Conservation (phyloP, 1,284 basidiomycete species). For the Leccinum angustisporum region DNA sequence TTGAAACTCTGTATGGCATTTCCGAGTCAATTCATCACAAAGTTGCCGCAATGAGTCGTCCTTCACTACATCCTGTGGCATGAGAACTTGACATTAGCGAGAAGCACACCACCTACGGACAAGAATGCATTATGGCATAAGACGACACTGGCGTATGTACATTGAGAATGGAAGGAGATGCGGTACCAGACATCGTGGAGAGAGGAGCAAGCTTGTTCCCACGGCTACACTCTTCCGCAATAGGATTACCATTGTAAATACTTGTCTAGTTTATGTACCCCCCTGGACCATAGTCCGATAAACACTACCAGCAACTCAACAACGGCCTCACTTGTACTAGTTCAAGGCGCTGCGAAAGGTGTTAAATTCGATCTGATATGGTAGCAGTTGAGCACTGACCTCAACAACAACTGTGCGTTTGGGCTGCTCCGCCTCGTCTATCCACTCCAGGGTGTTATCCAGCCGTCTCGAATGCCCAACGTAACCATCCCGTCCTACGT, state of each 20-base stretch:
- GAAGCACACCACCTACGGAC: conserved; percentile 42
- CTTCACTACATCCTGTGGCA: conserved; percentile 45
- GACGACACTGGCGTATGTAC: conserved; percentile 74
- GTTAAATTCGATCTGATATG: conserved; percentile 3
- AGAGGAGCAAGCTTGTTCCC: not conserved
- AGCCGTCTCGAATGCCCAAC: conserved; percentile 27
- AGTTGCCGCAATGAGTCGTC: conserved; percentile 63
- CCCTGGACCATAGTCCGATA: too few species aligned
- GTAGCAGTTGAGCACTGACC: conserved; percentile 43
- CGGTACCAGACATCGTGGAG: conserved; percentile 1
- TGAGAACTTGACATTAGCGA: conserved; percentile 5
- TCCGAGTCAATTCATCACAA: conserved; percentile 68
- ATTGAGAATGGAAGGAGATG: conserved; percentile 50
- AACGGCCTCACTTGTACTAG: conserved; percentile 65
- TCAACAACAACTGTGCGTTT: conserved; percentile 68
- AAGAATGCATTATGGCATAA: conserved; percentile 69
- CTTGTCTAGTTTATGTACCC: not conserved
- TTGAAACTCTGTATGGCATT: conserved; percentile 54
- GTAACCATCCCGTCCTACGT: conserved; percentile 48
- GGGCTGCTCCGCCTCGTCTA: conserved; percentile 48
- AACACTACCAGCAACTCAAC: conserved; percentile 64
- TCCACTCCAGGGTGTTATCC: conserved; percentile 63
- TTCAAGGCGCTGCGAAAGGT: conserved; percentile 60
- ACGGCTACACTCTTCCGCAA: not conserved
- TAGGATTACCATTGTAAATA: not conserved